These are phyloP conservation scores for Terfezia claveryi DNA, from an alignment of 495 filamentous ascomycete species.

Conservation along the genomic window DNA sequence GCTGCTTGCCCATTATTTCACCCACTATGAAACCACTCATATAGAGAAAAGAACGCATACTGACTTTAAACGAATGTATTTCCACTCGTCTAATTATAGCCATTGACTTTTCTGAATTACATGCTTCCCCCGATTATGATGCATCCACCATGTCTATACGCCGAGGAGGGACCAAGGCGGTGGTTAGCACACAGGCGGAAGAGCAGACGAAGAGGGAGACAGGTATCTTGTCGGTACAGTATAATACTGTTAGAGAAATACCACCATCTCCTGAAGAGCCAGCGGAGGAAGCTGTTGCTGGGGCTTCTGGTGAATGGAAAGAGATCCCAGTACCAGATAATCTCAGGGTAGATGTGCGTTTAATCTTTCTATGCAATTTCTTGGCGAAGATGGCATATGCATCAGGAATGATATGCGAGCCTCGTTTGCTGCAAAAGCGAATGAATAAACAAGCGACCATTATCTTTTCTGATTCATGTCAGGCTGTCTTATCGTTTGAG, in stretches of 20 bases:
- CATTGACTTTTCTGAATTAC: slow-evolving; percentile 15
- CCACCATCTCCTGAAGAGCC: slow-evolving; percentile 17
- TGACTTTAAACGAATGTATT: neutral
- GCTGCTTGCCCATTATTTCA: too few relatives aligned
- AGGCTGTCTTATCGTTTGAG: too few relatives aligned
- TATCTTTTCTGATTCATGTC: too few relatives aligned
- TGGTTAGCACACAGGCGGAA: slow-evolving; percentile 16
- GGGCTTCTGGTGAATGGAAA: neutral
- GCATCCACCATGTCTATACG: slow-evolving; percentile 11
- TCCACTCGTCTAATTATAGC: slow-evolving; percentile 3
- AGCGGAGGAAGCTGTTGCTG: neutral
- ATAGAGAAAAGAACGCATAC: neutral
- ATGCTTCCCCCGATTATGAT: slow-evolving; percentile 10
- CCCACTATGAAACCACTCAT: too few relatives aligned
- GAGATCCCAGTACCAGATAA: neutral
- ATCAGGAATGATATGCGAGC: too few relatives aligned
- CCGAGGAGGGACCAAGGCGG: slow-evolving; percentile 12
- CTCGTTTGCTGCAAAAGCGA: too few relatives aligned
- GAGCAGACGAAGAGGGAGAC: slow-evolving; percentile 16
- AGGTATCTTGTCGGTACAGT: slow-evolving; percentile 15
- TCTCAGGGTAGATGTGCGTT: neutral
- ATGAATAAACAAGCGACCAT: too few relatives aligned
- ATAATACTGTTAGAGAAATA: slow-evolving; percentile 13
- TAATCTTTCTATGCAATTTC: neutral
- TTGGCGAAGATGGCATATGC: too few relatives aligned